phyloP scores from a whole-genome alignment of 306 rosid genomes.

The Castanopsis chinensis region DNA sequence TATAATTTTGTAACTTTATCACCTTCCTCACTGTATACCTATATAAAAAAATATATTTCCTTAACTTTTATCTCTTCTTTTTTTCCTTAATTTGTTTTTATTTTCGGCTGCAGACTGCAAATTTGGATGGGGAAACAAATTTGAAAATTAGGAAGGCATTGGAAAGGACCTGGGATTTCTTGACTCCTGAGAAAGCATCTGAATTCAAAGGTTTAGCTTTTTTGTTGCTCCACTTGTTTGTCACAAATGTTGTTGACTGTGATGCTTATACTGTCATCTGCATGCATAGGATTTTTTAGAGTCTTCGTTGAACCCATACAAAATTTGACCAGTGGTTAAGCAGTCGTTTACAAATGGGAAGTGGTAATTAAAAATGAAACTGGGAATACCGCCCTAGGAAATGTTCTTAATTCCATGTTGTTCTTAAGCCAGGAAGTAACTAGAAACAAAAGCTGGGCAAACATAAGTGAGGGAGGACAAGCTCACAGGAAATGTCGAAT shows the following conservation, averaged over 20 bases:
- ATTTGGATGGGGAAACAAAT: constrained; percentile 97
- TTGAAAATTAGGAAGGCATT: constrained; percentile 85
- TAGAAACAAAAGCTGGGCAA: neutral
- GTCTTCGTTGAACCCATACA: neutral
- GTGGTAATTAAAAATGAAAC: neutral
- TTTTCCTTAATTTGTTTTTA: neutral
- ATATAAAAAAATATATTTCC: neutral
- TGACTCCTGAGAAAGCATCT: constrained; percentile 75
- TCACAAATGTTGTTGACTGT: constrained; percentile 2
- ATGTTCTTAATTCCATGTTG: neutral
- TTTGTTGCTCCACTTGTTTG: constrained; percentile 15
- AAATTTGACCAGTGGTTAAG: neutral
- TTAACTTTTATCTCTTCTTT: neutral
- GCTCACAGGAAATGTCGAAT: neutral
- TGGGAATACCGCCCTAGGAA: neutral
- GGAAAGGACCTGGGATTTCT: constrained; percentile 92
- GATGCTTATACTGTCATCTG: neutral
- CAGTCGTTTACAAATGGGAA: neutral
- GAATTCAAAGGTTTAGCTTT: constrained; percentile 71
- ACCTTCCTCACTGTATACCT: no score
- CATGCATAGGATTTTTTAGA: neutral
- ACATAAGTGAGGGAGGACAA: neutral
- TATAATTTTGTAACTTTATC: neutral
- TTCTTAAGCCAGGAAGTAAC: neutral
- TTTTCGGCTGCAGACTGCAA: constrained; percentile 67